Percentiles rank a stretch among this genome's conserved stretches.
phyloP scores from a whole-genome alignment of 768 basidiomycete genomes.

The Hericium rajendrae region DNA sequence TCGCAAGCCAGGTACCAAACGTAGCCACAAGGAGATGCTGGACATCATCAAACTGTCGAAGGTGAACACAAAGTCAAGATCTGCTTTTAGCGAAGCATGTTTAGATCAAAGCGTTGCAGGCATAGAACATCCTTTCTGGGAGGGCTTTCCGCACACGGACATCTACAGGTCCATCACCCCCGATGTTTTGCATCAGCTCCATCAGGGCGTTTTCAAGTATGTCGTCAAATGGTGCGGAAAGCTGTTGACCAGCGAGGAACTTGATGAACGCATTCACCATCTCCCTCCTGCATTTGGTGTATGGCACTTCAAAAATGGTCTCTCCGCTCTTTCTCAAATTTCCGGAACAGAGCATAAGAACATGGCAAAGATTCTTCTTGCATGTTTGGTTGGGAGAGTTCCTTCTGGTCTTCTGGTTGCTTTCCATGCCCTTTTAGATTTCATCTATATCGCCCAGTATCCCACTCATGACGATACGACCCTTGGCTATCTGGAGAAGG shows the following conservation, averaged over 20 bases:
- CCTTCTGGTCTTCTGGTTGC: no score
- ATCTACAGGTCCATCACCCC: conserved; percentile 12
- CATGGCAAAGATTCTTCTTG: neutral
- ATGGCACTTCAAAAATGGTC: neutral
- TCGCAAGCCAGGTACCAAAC: neutral
- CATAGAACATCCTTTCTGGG: no score
- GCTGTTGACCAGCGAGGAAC: neutral
- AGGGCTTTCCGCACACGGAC: neutral
- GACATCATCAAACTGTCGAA: neutral
- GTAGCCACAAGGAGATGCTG: neutral
- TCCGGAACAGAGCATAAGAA: neutral
- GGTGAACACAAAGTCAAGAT: neutral
- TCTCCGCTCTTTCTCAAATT: neutral
- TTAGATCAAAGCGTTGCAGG: no score
- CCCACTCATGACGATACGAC: conserved; percentile 6
- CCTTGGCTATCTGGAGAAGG: conserved; percentile 2
- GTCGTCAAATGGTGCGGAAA: conserved; percentile 1
- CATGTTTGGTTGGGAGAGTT: no score
- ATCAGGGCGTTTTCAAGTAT: conserved; percentile 10
- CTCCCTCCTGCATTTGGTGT: neutral
- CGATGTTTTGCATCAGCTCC: conserved; percentile 13
- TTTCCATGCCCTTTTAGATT: neutral
- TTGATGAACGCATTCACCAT: neutral
- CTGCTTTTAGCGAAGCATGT: no score
- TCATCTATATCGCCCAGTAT: conserved; percentile 19